Percentiles rank a stretch among this genome's conserved stretches.
phyloP scores from a whole-genome alignment of 129 eudicot genomes.

The Arctium lappa region DNA sequence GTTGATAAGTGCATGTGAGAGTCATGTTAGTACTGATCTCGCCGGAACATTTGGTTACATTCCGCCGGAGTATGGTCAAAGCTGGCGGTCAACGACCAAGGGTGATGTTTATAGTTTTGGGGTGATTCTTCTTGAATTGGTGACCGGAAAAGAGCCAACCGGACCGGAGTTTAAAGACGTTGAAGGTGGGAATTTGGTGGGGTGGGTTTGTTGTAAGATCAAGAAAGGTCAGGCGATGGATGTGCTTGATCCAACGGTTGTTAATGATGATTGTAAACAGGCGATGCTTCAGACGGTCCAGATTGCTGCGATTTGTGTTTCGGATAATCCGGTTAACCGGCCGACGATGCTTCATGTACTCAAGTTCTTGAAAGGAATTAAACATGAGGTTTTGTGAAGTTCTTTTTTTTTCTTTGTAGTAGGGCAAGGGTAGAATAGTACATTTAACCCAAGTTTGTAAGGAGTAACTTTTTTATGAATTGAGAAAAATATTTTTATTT shows the following conservation, averaged over 20 bases:
- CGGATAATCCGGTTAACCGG: slow-evolving; percentile 67
- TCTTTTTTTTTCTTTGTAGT: not conserved
- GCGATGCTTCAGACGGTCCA: slow-evolving; percentile 63
- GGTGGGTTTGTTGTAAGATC: slow-evolving; percentile 74
- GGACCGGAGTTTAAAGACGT: slow-evolving; percentile 79
- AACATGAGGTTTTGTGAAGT: slow-evolving; percentile 29
- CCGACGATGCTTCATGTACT: slow-evolving; percentile 73
- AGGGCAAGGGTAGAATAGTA: not conserved
- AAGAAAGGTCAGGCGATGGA: slow-evolving; percentile 60
- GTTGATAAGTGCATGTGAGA: slow-evolving; percentile 82
- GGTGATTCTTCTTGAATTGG: slow-evolving; percentile 72
- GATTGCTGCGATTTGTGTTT: slow-evolving; percentile 62
- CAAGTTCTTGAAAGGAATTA: slow-evolving; percentile 60
- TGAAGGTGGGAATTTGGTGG: slow-evolving; percentile 87
- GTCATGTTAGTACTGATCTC: slow-evolving; percentile 78
- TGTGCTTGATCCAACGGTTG: slow-evolving; percentile 57
- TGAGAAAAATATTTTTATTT: not conserved
- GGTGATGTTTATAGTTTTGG: slow-evolving; percentile 88
- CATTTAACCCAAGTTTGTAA: not conserved
- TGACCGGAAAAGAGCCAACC: slow-evolving; percentile 84
- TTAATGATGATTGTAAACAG: slow-evolving; percentile 54
- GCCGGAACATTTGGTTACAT: slow-evolving; percentile 91
- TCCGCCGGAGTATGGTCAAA: slow-evolving; percentile 89
- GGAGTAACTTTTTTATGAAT: not conserved
- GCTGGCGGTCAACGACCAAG: slow-evolving; percentile 72